Evolutionary conservation across 352 stramenopile species (phyloP), one percentile per base, ranked within the genome.

Genomic region (Aphanomyces invadans): DNA sequence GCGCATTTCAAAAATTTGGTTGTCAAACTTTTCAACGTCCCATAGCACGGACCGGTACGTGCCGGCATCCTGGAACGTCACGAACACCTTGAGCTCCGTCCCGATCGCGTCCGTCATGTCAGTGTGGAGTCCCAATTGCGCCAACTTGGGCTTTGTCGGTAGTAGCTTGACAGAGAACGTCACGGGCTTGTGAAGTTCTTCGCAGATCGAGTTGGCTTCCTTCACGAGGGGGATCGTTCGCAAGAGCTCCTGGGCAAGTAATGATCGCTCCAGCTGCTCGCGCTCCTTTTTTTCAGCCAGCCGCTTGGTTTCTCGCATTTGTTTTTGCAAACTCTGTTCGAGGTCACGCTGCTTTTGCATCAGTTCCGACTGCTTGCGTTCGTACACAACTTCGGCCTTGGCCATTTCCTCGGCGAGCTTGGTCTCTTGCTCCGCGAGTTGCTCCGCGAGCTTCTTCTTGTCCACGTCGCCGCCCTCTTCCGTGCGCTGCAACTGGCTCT

Each of bases 201-300:
- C 83, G 4, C 83, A 77, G 28, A 93, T 92, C 15, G 85, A 87
- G 68, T 95, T 95, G 23, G 86, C 86, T 73, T 96, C 87, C 36
- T 92, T 87, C 25, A 96, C 72, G 1, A 95, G 68, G 1, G 86
- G 86, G 32, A 96, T 90, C 0, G 80, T 83, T 17, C 79, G 71
- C 15, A 96, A 61, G 3, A 96, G 62, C n/a, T 88, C 72, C 32
- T 94, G 80, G 42, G 95, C 86, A n/a, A 95, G 90, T 23, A 78
- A 74, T 4, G 77, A 69, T 10, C 81, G 74, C 59, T 96, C 83
- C 1, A 78, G 23, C 23, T 82, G 74, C 46, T 95, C 86, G 10
- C 84, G 77, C 19, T 93, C 84, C 45, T 93, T 93, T 32, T 86
- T 79, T 1, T 83, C 75, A 11, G 79, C 73, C 17, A 89, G 55